A percentile compares a stretch with the other conserved stretches of the same genome.
These are phyloP conservation scores for Mycena latifolia DNA, from an alignment of 768 basidiomycete genomes.

Conservation along the genomic window DNA sequence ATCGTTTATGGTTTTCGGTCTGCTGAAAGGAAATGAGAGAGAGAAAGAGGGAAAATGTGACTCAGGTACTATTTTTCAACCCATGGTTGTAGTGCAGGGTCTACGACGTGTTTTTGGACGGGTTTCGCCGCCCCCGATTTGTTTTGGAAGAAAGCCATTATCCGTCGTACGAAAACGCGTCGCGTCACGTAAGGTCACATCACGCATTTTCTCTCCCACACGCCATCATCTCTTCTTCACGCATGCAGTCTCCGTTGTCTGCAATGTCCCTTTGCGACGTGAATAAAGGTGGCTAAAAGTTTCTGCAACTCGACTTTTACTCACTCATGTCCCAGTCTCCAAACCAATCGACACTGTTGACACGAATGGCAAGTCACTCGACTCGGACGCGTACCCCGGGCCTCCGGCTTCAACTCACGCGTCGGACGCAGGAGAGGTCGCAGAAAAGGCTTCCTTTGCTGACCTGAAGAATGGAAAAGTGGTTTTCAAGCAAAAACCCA, in stretches of 20 bases:
- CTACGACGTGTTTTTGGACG: slow-evolving; percentile 58
- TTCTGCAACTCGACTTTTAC: not conserved
- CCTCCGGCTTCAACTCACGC: slow-evolving; percentile 40
- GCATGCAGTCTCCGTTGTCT: slow-evolving; percentile 10
- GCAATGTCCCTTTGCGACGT: slow-evolving; percentile 11
- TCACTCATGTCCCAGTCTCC: slow-evolving; percentile 16
- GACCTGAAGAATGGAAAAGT: slow-evolving; percentile 86
- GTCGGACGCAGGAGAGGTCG: slow-evolving; percentile 49
- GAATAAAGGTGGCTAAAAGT: slow-evolving; percentile 9
- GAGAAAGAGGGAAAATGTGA: not conserved
- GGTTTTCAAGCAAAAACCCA: slow-evolving; percentile 78
- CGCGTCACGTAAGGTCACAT: slow-evolving; percentile 13
- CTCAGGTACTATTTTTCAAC: slow-evolving; percentile 89
- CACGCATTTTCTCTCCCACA: not conserved
- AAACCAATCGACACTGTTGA: slow-evolving; percentile 18
- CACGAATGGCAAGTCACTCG: slow-evolving; percentile 43
- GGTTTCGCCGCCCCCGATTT: slow-evolving; percentile 53
- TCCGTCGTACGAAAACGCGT: slow-evolving; percentile 6
- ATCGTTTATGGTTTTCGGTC: slow-evolving; percentile 98
- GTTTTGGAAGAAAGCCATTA: slow-evolving; percentile 78
- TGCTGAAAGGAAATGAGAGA: slow-evolving; percentile 43
- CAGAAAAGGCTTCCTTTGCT: slow-evolving; percentile 57
- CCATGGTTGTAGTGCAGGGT: slow-evolving; percentile 88
- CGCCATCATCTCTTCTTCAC: not conserved
- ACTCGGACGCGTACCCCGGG: not conserved